Evolutionary conservation across 345 rosid species (phyloP).

Genomic region (Eucalyptus curtisii): DNA sequence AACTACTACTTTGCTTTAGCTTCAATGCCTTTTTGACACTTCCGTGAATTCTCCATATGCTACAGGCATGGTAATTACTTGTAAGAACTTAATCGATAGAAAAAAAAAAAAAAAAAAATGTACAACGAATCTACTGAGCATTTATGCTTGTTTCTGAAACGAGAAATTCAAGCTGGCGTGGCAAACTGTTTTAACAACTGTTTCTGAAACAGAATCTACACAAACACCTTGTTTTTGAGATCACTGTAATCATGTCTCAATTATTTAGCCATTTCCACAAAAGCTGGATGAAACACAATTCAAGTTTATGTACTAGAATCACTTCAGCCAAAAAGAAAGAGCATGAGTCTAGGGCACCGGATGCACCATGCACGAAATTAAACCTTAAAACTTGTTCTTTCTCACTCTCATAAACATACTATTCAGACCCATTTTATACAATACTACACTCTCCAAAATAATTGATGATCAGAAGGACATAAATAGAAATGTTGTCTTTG

Average conservation of each 20-base stretch:
- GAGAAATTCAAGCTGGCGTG: background rate
- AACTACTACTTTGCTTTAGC: background rate
- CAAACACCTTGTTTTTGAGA: background rate
- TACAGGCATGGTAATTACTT: background rate
- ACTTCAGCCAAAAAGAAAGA: background rate
- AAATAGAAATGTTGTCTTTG: background rate
- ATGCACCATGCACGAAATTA: background rate
- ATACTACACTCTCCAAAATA: background rate
- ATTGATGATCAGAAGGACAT: background rate
- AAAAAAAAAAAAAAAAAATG: background rate
- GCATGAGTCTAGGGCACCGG: background rate
- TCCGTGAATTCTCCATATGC: background rate
- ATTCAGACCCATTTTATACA: background rate
- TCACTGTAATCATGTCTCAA: background rate
- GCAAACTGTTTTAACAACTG: background rate
- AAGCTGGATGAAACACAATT: background rate
- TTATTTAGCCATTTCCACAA: background rate
- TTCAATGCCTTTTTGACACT: background rate
- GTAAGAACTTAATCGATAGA: background rate
- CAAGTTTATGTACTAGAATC: background rate
- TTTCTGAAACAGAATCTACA: background rate
- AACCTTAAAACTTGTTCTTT: background rate
- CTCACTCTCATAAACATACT: background rate
- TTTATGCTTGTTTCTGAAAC: background rate
- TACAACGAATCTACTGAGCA: background rate